Evolutionary conservation across 2,329 filamentous ascomycete species (phyloP), one percentile per base, ranked within the genome.

Genomic region (Stemphylium beticola): DNA sequence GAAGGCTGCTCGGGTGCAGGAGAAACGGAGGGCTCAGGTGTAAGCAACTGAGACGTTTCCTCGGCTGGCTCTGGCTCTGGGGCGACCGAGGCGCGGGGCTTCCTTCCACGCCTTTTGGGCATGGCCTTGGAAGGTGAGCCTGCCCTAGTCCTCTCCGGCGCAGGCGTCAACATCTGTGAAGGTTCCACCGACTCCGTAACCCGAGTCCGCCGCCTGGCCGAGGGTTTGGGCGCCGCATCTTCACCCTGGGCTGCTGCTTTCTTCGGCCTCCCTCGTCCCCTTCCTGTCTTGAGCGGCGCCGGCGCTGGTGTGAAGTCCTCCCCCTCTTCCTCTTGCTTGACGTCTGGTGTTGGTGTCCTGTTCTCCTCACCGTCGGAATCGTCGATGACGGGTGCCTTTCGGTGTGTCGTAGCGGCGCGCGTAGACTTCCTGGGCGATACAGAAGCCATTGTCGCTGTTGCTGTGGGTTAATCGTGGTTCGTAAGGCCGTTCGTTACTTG

Each of bases 231-330:
- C 20, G 84, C 81, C 7, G 83, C 76, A 52, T 60, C 49, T 31
- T 60, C 61, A 17, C 55, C 68, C 5, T 79, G 77, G 24, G 59
- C 63, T 38, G 49, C 56, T 29, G 61, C 54, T 49, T 71, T 73
- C 38, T 82, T 78, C 60, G 83, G 79, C n/a, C 83, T 80, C 48
- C 83, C 81, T 57, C 87, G 83, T 60, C 83, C 69, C 81, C 46
- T 80, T 29, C 81, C 84, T 41, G 79, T 81, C 55, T 82, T 83
- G 50, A 83, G 80, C 1, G 88, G 84, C 42, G 88, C 89, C 1
- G 89, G 84, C 41, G 89, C 89, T 2, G 92, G 92, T 39, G 89
- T 89, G 68, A 92, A 95, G 44, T 96, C 91, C 44, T 93, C 91
- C 42, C 93, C 89, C 60, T 90, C 89, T 24, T 88, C 81, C 14